These are phyloP conservation scores for Colletotrichum liaoningense DNA, from an alignment of 2,329 filamentous ascomycete genomes.

Conservation along the genomic window DNA sequence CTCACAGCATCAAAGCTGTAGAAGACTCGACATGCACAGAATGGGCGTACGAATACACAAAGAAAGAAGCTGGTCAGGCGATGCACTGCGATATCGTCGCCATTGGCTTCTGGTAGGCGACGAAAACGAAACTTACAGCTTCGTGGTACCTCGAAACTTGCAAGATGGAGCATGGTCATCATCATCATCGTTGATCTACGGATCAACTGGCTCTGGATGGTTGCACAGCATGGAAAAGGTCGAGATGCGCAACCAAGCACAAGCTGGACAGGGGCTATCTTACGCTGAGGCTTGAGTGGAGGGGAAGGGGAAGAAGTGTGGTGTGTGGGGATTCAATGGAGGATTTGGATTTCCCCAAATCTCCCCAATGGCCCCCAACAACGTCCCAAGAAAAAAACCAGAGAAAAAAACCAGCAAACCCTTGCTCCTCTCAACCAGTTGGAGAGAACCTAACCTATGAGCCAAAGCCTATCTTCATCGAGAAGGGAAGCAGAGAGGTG, in stretches of 20 bases:
- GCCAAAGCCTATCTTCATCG: background rate
- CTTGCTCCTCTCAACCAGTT: background rate
- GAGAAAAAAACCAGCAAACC: background rate
- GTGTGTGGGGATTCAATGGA: conserved; percentile 9
- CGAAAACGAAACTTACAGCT: conserved; percentile 13
- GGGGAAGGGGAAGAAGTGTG: background rate
- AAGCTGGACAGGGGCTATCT: background rate
- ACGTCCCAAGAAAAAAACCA: background rate
- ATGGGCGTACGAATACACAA: conserved; percentile 5
- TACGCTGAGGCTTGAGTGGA: background rate
- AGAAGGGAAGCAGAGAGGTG: too few species aligned
- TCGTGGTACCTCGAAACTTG: background rate
- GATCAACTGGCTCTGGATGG: background rate
- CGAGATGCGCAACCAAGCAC: background rate
- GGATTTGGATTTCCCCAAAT: conserved; percentile 1
- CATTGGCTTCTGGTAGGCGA: conserved; percentile 14
- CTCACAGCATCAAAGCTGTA: background rate
- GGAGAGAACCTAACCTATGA: background rate
- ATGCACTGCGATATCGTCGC: background rate
- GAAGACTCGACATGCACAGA: background rate
- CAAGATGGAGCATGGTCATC: background rate
- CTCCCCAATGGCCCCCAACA: conserved; percentile 16
- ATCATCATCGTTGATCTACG: background rate
- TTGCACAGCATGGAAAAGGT: conserved; percentile 1
- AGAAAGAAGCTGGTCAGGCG: background rate